Conservation (phyloP, 768 basidiomycete species). For the Phlegmacium glaucopus region DNA sequence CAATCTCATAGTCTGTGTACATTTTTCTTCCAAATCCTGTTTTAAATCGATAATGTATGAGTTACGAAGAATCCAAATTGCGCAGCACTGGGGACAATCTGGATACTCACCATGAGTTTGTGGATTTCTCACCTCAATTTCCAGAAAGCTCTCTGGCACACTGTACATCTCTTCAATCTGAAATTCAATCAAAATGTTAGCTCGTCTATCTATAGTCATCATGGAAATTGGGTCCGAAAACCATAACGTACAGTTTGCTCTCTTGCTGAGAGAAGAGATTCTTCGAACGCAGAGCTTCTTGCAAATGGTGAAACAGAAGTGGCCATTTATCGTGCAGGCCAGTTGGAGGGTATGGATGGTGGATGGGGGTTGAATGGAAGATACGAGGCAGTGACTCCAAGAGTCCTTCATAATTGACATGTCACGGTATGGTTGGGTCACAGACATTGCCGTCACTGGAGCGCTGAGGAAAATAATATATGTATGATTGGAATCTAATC, state of each 20-base stretch:
- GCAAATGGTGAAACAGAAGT: slow-evolving; percentile 58
- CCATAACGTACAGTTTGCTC: slow-evolving; percentile 53
- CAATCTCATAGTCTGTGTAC: slow-evolving; percentile 99
- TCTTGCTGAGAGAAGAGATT: slow-evolving; percentile 43
- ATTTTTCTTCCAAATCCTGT: slow-evolving; percentile 62
- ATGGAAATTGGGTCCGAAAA: slow-evolving; percentile 2
- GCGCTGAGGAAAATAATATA: too few species aligned
- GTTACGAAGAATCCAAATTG: not conserved
- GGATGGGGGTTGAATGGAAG: too few species aligned
- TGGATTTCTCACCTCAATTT: slow-evolving; percentile 96
- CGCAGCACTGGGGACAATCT: not conserved
- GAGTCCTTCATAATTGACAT: too few species aligned
- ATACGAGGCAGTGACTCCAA: too few species aligned
- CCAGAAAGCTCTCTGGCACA: slow-evolving; percentile 93
- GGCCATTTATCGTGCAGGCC: slow-evolving; percentile 20
- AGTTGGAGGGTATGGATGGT: too few species aligned
- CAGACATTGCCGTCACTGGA: too few species aligned
- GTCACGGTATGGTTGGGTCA: too few species aligned
- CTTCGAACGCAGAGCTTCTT: slow-evolving; percentile 56
- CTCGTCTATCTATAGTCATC: not conserved
- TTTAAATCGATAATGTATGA: slow-evolving; percentile 26
- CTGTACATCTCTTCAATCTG: slow-evolving; percentile 99
- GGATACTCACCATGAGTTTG: slow-evolving; percentile 83
- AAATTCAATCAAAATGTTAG: slow-evolving; percentile 1
- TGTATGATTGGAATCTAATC: too few species aligned